Evolutionary conservation across 768 basidiomycete genomes (phyloP), one percentile per base, ranked within the genome.

Genomic region (Cytidiella melzeri): DNA sequence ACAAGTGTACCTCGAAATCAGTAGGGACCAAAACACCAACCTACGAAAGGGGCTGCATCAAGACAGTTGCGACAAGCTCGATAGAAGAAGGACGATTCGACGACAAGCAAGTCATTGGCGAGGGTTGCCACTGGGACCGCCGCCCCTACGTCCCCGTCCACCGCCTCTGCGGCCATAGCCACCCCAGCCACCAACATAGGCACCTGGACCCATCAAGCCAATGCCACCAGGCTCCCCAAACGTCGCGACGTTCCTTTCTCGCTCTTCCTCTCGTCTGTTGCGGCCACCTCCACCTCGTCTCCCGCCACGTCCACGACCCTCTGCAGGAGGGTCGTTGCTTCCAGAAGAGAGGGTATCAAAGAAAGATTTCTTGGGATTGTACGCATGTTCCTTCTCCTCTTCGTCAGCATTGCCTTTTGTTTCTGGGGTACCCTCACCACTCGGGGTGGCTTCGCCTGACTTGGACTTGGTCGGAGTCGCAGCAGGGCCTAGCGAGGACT

Each of bases 181-280:
- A 30, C 84, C 84, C 83, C 84, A 87, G 15, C 83, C 85, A 42
- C 80, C 76, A n/a, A 86, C 83, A 65, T 87, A 87, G 10, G 81
- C 83, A 34, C 84, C 84, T 23, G 86, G 86, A 0, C 87, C 87
- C 73, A 88, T 75, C 44, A 87, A 62, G 5, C 87, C 86, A 15
- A 86, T 77, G 42, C 84, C 84, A 10, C 87, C 87, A 6, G 88
- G 81, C 62, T 92, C 89, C 2, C 89, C 90, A 72, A 92, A 92
- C 6, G 89, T 92, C 25, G 85, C 84, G 7, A 92, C 80, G 58
- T 92, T 92, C 65, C 77, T 80, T 65, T 89, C 87, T 52, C 89
- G 67, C 61, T 92, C 89, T 57, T 91, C 90, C 57, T 92, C 88
- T 39, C 89, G 68, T 57, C 88, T 73, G 56, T 80, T 87, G 45